A percentile compares a stretch with the other conserved stretches of the same genome.
These are phyloP conservation scores for Arachnomyces sp. DNA, from an alignment of 2,329 filamentous ascomycete species.

Conservation along the genomic window DNA sequence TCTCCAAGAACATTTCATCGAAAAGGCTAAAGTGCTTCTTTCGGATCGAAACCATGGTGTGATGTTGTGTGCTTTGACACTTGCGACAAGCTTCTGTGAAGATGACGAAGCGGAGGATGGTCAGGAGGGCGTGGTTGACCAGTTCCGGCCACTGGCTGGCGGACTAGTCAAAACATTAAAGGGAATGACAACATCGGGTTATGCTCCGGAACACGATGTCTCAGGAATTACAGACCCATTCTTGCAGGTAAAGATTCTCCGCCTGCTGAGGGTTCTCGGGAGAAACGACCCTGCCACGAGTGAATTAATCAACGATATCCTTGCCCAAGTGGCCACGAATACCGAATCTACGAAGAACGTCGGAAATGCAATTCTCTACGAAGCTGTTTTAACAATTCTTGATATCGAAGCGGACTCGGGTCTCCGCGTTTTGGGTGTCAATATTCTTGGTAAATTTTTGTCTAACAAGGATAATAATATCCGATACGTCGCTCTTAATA, in stretches of 20 bases:
- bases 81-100: slow-evolving; percentile 88
- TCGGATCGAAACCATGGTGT: slow-evolving; percentile 95
- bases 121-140: slow-evolving; percentile 83
- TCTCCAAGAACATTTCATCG: slow-evolving; percentile 91
- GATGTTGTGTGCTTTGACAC: slow-evolving; percentile 79
- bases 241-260: slow-evolving; percentile 90
- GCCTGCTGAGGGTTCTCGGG: slow-evolving; percentile 75
- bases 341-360: slow-evolving; percentile 98
- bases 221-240: slow-evolving; percentile 98
- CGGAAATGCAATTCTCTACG: slow-evolving; percentile 95
- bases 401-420: slow-evolving; percentile 98
- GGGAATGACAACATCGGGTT: slow-evolving; percentile 85
- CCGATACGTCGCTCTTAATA: slow-evolving; percentile 94
- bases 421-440: slow-evolving; percentile 86
- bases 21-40: slow-evolving; percentile 81
- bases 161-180: slow-evolving; percentile 85
- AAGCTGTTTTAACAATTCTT: slow-evolving; percentile 91
- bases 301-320: slow-evolving; percentile 96
- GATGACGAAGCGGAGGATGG: slow-evolving; percentile 87
- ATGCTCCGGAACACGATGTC: slow-evolving; percentile 95
- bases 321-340: slow-evolving; percentile 95
- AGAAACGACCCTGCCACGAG: slow-evolving; percentile 80
- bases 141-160: slow-evolving; percentile 80
- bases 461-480: slow-evolving; percentile 99
- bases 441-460: slow-evolving; percentile 95